Evolutionary conservation across 371 early-diverging fungal species (phyloP).

Genomic region (Circinella umbellata): DNA sequence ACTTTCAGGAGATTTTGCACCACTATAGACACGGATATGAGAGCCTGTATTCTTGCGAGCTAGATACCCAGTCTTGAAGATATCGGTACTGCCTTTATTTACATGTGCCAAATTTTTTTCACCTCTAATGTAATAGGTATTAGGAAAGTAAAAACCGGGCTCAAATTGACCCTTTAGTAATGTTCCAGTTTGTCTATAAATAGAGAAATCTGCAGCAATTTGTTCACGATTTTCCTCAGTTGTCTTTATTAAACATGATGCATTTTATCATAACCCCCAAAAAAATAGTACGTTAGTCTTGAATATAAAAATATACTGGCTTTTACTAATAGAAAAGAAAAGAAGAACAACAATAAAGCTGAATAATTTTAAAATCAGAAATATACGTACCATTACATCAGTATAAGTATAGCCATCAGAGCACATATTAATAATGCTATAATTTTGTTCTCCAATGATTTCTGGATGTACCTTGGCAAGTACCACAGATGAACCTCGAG

Average conservation of each 20-base stretch:
- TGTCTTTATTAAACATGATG: background rate
- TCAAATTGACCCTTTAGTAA: background rate
- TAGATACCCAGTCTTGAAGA: background rate
- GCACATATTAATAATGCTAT: slow-evolving; percentile 1
- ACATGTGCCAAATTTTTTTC: background rate
- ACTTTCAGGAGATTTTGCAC: background rate
- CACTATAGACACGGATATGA: background rate
- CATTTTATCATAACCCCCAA: no score
- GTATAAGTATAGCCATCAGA: background rate
- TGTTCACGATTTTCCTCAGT: background rate
- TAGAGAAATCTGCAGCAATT: background rate
- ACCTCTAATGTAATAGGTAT: no score
- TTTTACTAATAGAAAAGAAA: no score
- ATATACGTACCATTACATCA: background rate
- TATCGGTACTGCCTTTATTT: background rate
- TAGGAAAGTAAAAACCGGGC: background rate
- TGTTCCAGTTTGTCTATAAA: slow-evolving; percentile 1
- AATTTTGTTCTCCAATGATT: background rate
- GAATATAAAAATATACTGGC: no score
- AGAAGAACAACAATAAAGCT: no score
- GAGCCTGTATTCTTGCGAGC: background rate
- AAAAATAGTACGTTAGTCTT: no score
- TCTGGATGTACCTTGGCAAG: background rate
- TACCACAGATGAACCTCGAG: background rate
- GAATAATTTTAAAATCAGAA: background rate